A percentile compares a stretch with the other conserved stretches of the same genome.
phyloP scores from a whole-genome alignment of 2,329 filamentous ascomycete genomes.

The Tolypocladium tropicale region DNA sequence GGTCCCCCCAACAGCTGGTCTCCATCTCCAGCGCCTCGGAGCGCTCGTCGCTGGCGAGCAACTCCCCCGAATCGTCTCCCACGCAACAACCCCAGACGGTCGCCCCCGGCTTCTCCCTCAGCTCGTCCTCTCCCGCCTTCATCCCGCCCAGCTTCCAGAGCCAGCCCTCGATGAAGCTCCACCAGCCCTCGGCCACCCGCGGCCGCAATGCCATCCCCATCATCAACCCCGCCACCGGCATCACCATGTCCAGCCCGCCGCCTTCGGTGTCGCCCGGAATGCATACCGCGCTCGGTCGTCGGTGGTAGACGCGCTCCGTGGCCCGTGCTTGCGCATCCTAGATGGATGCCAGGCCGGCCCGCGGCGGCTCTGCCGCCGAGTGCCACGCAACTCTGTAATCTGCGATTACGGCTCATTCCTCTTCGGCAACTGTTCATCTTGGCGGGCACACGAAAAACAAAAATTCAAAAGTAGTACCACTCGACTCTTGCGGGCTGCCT shows the following conservation, averaged over 20 bases:
- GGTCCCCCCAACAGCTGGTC: slow-evolving; percentile 54
- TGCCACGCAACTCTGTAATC: slow-evolving; percentile 23
- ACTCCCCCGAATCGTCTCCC: slow-evolving; percentile 84
- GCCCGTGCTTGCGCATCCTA: slow-evolving; percentile 20
- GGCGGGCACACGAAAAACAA: slow-evolving; percentile 33
- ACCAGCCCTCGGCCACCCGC: slow-evolving; percentile 83
- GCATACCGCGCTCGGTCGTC: slow-evolving; percentile 42
- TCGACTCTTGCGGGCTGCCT: slow-evolving; percentile 25
- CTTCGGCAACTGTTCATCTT: slow-evolving; percentile 36
- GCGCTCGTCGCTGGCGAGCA: slow-evolving; percentile 88
- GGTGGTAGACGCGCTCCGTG: slow-evolving; percentile 35
- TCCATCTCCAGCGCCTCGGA: slow-evolving; percentile 91
- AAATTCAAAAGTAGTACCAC: slow-evolving; percentile 29
- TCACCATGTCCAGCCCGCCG: slow-evolving; percentile 80
- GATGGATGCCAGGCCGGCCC: slow-evolving; percentile 18
- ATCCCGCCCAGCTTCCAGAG: slow-evolving; percentile 55
- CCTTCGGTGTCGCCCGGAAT: slow-evolving; percentile 57
- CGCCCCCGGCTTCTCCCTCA: slow-evolving; percentile 66
- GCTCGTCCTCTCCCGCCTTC: slow-evolving; percentile 56
- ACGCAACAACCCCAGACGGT: slow-evolving; percentile 78
- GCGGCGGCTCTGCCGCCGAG: slow-evolving; percentile 23
- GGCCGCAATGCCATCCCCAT: slow-evolving; percentile 94
- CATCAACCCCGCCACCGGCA: slow-evolving; percentile 87
- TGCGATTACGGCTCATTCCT: slow-evolving; percentile 26
- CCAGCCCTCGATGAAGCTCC: slow-evolving; percentile 66